Evolutionary conservation across 2,329 filamentous ascomycete species (phyloP).

Genomic region (Ophiostoma fasciatum): DNA sequence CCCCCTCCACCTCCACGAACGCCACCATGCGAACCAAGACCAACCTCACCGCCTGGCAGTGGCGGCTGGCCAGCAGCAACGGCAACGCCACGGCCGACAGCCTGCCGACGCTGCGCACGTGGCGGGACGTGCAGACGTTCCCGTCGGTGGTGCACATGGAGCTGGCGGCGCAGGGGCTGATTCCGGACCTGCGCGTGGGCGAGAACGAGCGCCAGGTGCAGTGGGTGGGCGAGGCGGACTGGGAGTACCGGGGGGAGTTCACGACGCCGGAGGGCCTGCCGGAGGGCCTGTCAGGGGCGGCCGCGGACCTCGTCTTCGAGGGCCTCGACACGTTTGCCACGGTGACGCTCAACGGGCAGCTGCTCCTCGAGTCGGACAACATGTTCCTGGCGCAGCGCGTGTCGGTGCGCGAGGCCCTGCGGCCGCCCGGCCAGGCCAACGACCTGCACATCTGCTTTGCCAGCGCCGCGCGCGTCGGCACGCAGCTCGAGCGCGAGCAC

Average conservation of each 20-base stretch:
- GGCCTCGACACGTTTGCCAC: slow-evolving; percentile 50
- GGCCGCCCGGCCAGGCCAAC: slow-evolving; percentile 27
- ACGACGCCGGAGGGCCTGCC: slow-evolving; percentile 8
- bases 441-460: slow-evolving; percentile 41
- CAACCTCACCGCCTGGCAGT: too few relatives aligned
- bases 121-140: too few relatives aligned
- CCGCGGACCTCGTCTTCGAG: slow-evolving; percentile 40
- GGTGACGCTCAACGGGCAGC: slow-evolving; percentile 36
- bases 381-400: slow-evolving; percentile 49
- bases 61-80: neutral
- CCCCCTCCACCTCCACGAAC: too few relatives aligned
- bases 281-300: slow-evolving; percentile 11
- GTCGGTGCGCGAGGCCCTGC: slow-evolving; percentile 16
- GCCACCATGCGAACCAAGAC: too few relatives aligned
- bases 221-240: slow-evolving; percentile 48
- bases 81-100: neutral
- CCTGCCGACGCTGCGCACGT: neutral
- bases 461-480: slow-evolving; percentile 23
- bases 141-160: slow-evolving; percentile 25
- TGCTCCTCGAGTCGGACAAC: slow-evolving; percentile 42
- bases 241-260: slow-evolving; percentile 37
- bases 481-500: slow-evolving; percentile 11
- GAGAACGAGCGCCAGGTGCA: slow-evolving; percentile 44
- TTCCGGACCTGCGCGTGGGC: slow-evolving; percentile 42
- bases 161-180: slow-evolving; percentile 22